These are phyloP conservation scores for Tricholoma bakamatsutake DNA, from an alignment of 768 basidiomycete species.

Conservation along the genomic window DNA sequence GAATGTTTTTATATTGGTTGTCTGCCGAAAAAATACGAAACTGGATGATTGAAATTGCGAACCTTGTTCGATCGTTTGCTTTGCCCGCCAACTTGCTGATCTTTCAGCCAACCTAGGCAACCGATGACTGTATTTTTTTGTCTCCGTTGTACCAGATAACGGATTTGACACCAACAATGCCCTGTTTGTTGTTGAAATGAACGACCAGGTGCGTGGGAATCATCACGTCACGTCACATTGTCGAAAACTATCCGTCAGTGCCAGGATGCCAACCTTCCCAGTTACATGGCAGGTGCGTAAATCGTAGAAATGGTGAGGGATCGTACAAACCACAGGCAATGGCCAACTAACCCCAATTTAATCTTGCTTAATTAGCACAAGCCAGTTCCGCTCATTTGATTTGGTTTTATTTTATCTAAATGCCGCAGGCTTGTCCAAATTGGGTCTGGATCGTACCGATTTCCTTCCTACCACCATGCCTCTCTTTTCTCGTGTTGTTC, in stretches of 20 bases:
- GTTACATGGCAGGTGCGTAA: too few relatives aligned
- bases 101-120: neutral
- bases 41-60: neutral
- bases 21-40: slow-evolving; percentile 7
- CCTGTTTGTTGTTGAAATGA: slow-evolving; percentile 24
- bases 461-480: slow-evolving; percentile 26
- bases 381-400: neutral
- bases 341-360: neutral
- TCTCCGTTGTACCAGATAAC: neutral
- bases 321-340: too few relatives aligned
- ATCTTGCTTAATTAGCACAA: neutral
- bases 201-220: slow-evolving; percentile 24
- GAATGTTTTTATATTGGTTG: slow-evolving; percentile 28
- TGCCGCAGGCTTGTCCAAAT: neutral
- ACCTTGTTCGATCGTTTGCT: neutral
- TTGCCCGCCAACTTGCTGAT: neutral
- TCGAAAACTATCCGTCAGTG: neutral
- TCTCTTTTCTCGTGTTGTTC: slow-evolving; percentile 49
- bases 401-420: neutral
- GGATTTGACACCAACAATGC: slow-evolving; percentile 7
- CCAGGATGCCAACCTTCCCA: too few relatives aligned
- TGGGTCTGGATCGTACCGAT: neutral
- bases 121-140: neutral
- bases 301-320: too few relatives aligned
- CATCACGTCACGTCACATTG: slow-evolving; percentile 6